Conservation (phyloP, 345 rosid genomes). For the Toxicodendron radicans region DNA sequence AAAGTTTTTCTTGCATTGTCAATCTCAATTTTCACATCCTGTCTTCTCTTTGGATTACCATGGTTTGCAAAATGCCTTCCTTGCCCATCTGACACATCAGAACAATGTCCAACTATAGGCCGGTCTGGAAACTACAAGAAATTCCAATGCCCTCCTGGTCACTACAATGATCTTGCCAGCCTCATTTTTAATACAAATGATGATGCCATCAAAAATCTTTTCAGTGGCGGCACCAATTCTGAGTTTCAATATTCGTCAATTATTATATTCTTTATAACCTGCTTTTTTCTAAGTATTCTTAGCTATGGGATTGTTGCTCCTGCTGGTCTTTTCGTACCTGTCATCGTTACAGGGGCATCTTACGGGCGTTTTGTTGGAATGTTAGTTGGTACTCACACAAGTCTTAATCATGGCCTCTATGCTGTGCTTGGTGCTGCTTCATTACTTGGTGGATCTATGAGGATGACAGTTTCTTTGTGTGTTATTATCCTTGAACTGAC, state of each 20-base stretch:
- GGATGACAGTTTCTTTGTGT: conserved; percentile 90
- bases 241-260: conserved; percentile 74
- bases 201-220: conserved; percentile 86
- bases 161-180: conserved; percentile 94
- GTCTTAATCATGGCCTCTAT: conserved; percentile 78
- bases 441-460: conserved; percentile 91
- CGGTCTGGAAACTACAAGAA: conserved; percentile 95
- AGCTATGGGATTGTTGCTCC: conserved; percentile 92
- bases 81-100: conserved; percentile 66
- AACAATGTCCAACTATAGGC: conserved; percentile 91
- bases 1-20: conserved; percentile 63
- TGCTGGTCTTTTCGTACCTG: conserved; percentile 88
- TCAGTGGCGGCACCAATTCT: conserved; percentile 74
- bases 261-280: conserved; percentile 67
- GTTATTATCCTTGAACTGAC: conserved; percentile 86
- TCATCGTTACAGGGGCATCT: conserved; percentile 85
- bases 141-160: conserved; percentile 76
- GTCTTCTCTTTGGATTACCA: conserved; percentile 91
- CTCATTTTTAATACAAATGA: conserved; percentile 93
- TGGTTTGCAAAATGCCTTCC: conserved; percentile 80
- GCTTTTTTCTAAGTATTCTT: conserved; percentile 70
- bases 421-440: conserved; percentile 96
- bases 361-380: conserved; percentile 86
- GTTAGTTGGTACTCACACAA: conserved; percentile 55
- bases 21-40: conserved; percentile 75